Percentiles rank a stretch among this genome's conserved stretches.
phyloP scores from a whole-genome alignment of 2,329 filamentous ascomycete genomes.

The Fusarium xylarioides region DNA sequence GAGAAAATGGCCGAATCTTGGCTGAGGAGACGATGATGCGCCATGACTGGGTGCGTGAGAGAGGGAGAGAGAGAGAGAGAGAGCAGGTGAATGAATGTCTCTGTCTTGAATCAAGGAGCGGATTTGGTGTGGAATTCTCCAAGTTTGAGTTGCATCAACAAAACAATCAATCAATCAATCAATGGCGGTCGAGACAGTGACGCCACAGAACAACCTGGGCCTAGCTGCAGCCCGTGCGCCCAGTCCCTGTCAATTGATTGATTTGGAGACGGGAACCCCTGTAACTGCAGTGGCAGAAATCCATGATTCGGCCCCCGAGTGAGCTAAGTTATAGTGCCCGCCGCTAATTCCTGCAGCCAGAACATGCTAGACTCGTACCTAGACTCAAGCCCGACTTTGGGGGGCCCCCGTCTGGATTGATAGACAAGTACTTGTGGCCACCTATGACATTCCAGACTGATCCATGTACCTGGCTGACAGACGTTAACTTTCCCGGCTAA shows the following conservation, averaged over 20 bases:
- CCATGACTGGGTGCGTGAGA: slow-evolving; percentile 15
- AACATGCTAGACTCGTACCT: not conserved
- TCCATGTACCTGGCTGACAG: slow-evolving; percentile 32
- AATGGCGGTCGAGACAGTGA: slow-evolving; percentile 9
- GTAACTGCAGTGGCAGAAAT: not conserved
- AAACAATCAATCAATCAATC: not conserved
- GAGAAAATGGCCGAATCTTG: slow-evolving; percentile 68
- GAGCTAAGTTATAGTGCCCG: slow-evolving; percentile 34
- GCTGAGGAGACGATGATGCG: slow-evolving; percentile 39
- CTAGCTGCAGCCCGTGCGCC: not conserved
- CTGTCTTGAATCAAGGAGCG: not conserved
- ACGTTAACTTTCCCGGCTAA: slow-evolving; percentile 23
- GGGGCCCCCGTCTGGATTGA: not conserved
- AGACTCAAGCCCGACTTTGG: not conserved
- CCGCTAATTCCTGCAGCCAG: slow-evolving; percentile 25
- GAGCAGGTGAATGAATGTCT: not conserved
- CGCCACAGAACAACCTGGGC: slow-evolving; percentile 15
- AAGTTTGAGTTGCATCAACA: not conserved
- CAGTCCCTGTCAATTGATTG: not conserved
- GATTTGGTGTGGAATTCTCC: not conserved
- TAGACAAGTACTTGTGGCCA: slow-evolving; percentile 32
- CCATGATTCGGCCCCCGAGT: slow-evolving; percentile 3
- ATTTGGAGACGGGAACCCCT: not conserved
- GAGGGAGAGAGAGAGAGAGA: not conserved
- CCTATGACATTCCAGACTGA: not conserved